These are phyloP conservation scores for Cytospora paraplurivora DNA, from an alignment of 2,329 filamentous ascomycete genomes.

Conservation along the genomic window DNA sequence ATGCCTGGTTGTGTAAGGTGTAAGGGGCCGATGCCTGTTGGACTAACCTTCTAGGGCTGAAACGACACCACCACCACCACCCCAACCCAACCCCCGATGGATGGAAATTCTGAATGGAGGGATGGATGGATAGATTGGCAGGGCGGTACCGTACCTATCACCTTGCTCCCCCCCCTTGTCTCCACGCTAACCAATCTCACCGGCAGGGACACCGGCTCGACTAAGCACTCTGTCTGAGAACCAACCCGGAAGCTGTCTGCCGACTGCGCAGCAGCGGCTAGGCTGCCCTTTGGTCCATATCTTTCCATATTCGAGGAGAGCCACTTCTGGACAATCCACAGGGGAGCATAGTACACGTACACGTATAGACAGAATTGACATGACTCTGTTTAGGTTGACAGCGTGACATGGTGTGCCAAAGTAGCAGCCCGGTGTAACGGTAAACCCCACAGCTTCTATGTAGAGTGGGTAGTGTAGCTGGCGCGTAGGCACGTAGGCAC, in stretches of 20 bases:
- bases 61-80: conserved; percentile 4
- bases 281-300: neutral
- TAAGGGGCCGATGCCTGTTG: conserved; percentile 10
- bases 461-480: neutral
- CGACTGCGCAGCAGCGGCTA: conserved; percentile 19
- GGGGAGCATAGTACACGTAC: neutral
- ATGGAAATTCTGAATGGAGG: no score
- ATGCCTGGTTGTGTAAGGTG: neutral
- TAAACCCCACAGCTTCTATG: neutral
- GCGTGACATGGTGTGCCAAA: neutral
- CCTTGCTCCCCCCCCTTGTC: neutral
- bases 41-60: conserved; percentile 18
- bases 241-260: conserved; percentile 1
- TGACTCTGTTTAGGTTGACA: neutral
- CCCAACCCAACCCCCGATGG: neutral
- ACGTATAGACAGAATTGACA: neutral
- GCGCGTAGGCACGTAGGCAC: no score
- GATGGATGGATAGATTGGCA: neutral
- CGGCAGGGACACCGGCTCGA: conserved; percentile 13
- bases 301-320: neutral
- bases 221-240: conserved; percentile 22
- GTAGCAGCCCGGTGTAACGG: neutral
- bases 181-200: conserved; percentile 7
- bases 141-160: no score
- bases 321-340: neutral